These are phyloP conservation scores for Umbelopsis sp. DNA, from an alignment of 371 early-diverging fungal genomes.

Conservation along the genomic window DNA sequence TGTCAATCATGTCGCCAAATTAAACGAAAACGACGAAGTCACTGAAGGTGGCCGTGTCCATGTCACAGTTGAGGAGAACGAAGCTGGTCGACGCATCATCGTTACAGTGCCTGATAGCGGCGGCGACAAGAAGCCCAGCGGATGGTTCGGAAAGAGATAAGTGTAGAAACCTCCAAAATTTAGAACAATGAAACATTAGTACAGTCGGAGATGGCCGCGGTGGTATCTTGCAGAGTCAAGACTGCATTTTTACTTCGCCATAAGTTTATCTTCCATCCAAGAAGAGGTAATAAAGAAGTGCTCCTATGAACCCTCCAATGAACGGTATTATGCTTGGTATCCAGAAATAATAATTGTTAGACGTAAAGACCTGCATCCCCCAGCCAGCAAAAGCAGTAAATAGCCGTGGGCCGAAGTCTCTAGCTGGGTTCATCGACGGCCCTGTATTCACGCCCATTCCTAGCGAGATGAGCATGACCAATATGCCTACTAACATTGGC, in stretches of 20 bases:
- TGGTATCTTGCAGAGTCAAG: no score
- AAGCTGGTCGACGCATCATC: slow-evolving; percentile 34
- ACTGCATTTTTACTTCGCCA: background rate
- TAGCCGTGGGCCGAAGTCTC: slow-evolving; percentile 89
- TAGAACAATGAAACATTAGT: background rate
- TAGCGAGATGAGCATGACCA: slow-evolving; percentile 45
- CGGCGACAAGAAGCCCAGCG: slow-evolving; percentile 37
- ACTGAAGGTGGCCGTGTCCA: slow-evolving; percentile 53
- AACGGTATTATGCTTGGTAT: slow-evolving; percentile 84
- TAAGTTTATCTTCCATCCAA: slow-evolving; percentile 33
- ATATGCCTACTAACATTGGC: slow-evolving; percentile 21
- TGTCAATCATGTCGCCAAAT: slow-evolving; percentile 61
- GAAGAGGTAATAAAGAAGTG: slow-evolving; percentile 64
- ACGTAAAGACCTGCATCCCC: slow-evolving; percentile 72
- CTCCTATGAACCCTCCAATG: slow-evolving; percentile 72
- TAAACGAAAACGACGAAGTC: slow-evolving; percentile 61
- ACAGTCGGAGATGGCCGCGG: background rate
- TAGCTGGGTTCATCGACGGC: slow-evolving; percentile 87
- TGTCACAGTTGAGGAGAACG: slow-evolving; percentile 41
- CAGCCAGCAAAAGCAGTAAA: slow-evolving; percentile 83
- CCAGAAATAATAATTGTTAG: slow-evolving; percentile 70
- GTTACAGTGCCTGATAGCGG: slow-evolving; percentile 46
- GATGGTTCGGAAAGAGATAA: slow-evolving; percentile 18
- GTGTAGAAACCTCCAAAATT: background rate
- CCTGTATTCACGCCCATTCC: slow-evolving; percentile 76